These are phyloP conservation scores for Candida methanosorbosa DNA, from an alignment of 805 yeast species.

Conservation along the genomic window DNA sequence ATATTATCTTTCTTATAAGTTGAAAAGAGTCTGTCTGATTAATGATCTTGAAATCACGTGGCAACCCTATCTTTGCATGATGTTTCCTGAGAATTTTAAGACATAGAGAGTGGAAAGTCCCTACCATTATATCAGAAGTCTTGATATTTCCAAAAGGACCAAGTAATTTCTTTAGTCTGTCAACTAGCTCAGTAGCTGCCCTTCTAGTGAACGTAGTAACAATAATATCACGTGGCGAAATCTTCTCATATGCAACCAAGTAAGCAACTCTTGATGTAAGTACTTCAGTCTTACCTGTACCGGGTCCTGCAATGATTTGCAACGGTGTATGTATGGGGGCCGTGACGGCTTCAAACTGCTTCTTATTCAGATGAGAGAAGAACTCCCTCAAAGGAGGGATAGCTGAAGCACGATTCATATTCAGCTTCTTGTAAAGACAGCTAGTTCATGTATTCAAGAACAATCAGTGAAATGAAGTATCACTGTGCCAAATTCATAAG, in stretches of 20 bases:
- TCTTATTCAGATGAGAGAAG: constrained; percentile 25
- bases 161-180: constrained; percentile 39
- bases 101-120: constrained; percentile 88
- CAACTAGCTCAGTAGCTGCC: constrained; percentile 82
- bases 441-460: no score
- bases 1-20: constrained; percentile 27
- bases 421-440: no score
- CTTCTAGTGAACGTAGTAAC: constrained; percentile 91
- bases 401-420: no score
- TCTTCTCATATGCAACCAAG: constrained; percentile 39
- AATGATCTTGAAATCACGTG: constrained; percentile 40
- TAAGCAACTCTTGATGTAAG: constrained; percentile 72
- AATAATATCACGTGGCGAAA: constrained; percentile 56
- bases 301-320: constrained; percentile 54
- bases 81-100: constrained; percentile 44
- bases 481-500: no score
- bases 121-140: constrained; percentile 47
- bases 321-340: constrained; percentile 29
- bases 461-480: no score
- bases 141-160: constrained; percentile 22
- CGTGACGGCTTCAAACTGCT: constrained; percentile 36
- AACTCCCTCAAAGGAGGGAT: not conserved
- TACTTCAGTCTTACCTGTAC: constrained; percentile 76
- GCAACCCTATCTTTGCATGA: constrained; percentile 42
- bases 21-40: constrained; percentile 54